Conservation (phyloP, 2,329 filamentous ascomycete species). For the Aspergillus sp. region DNA sequence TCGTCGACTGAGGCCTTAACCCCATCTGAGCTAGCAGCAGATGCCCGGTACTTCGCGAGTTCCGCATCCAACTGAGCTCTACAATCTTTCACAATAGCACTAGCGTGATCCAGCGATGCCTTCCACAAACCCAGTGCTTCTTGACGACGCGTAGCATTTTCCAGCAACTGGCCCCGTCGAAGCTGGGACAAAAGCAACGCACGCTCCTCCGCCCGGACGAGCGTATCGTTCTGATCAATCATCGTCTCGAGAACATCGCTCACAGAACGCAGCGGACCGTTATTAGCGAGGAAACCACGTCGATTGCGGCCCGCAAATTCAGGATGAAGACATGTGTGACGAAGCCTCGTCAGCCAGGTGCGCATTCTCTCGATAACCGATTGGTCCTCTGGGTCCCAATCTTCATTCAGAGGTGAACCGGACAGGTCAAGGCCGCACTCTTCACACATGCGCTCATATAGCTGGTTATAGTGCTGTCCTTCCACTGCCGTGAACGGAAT, state of each 20-base stretch:
- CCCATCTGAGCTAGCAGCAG: constrained; percentile 13
- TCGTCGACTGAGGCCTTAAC: constrained; percentile 20
- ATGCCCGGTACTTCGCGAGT: constrained; percentile 15
- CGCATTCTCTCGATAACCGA: constrained; percentile 63
- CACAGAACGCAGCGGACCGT: constrained; percentile 67
- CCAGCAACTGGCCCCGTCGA: constrained; percentile 66
- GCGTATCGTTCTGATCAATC: constrained; percentile 72
- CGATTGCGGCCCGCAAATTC: constrained; percentile 65
- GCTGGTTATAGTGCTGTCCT: constrained; percentile 73
- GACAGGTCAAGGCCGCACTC: constrained; percentile 57
- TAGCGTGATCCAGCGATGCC: constrained; percentile 45
- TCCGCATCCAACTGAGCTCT: constrained; percentile 54
- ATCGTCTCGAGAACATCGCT: constrained; percentile 81
- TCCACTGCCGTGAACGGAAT: constrained; percentile 86
- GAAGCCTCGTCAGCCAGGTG: constrained; percentile 64
- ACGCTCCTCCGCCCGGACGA: constrained; percentile 61
- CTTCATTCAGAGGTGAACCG: constrained; percentile 53
- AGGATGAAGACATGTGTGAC: constrained; percentile 79
- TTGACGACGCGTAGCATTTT: constrained; percentile 60
- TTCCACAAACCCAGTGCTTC: constrained; percentile 66
- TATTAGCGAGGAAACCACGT: constrained; percentile 50
- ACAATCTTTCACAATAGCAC: constrained; percentile 49
- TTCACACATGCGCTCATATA: constrained; percentile 68
- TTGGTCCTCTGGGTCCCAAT: constrained; percentile 58
- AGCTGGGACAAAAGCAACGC: constrained; percentile 56